Evolutionary conservation across 768 basidiomycete species (phyloP).

Genomic region (Candolleomyces aberdarensis): DNA sequence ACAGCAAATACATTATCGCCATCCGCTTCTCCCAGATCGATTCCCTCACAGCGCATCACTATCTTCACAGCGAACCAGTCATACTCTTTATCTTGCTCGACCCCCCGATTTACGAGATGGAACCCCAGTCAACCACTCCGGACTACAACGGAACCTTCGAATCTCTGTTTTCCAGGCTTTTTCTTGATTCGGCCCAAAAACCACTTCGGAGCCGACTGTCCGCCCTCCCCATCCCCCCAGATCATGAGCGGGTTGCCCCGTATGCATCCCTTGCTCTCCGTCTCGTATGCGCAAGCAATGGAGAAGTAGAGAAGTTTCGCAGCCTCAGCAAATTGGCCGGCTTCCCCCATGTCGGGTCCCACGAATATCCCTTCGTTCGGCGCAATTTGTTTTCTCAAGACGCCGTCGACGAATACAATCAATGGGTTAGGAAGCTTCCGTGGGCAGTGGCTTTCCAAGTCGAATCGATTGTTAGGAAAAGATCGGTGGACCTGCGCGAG

Average conservation of each 20-base stretch:
- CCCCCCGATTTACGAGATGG: constrained; percentile 25
- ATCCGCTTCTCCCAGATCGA: constrained; percentile 44
- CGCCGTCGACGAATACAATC: constrained; percentile 26
- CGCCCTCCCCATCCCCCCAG: constrained; percentile 32
- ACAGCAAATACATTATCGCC: constrained; percentile 31
- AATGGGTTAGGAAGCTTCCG: constrained; percentile 32
- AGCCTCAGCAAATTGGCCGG: constrained; percentile 35
- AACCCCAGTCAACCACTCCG: not conserved
- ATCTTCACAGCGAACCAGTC: constrained; percentile 26
- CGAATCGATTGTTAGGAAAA: constrained; percentile 38
- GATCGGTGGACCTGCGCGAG: constrained; percentile 49
- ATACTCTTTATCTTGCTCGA: constrained; percentile 42
- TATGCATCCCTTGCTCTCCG: constrained; percentile 54
- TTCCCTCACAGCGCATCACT: constrained; percentile 32
- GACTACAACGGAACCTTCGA: not conserved
- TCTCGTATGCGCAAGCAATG: constrained; percentile 36
- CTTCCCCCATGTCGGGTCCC: constrained; percentile 30
- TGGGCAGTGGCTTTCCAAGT: constrained; percentile 64
- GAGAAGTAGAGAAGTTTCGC: constrained; percentile 37
- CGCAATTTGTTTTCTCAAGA: constrained; percentile 42
- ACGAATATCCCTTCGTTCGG: constrained; percentile 36
- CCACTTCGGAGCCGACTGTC: constrained; percentile 33
- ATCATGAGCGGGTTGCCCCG: constrained; percentile 44
- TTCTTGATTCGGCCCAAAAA: not conserved
- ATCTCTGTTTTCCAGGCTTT: not conserved